Conservation (phyloP, 768 basidiomycete genomes). For the Tylopilus plumbeoviolaceoides region DNA sequence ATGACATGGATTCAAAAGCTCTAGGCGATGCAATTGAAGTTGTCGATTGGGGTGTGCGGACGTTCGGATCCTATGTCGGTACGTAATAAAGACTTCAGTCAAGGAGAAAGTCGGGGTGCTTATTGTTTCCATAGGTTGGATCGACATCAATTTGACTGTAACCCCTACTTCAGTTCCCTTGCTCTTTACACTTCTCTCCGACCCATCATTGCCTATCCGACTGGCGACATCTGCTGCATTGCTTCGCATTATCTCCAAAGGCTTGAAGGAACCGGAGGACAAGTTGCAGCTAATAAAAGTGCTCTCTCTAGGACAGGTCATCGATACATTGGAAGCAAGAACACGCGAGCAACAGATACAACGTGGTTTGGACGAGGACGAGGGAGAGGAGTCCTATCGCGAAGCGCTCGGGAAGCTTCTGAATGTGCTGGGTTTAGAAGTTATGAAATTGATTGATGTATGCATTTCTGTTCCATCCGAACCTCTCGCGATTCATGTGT, state of each 20-base stretch:
- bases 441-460: conserved; percentile 83
- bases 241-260: conserved; percentile 83
- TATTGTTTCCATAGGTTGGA: conserved; percentile 68
- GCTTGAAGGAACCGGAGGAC: conserved; percentile 85
- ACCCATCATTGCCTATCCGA: conserved; percentile 73
- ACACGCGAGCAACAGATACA: conserved; percentile 63
- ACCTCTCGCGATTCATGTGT: conserved; percentile 1
- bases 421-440: conserved; percentile 76
- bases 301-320: conserved; percentile 76
- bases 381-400: conserved; percentile 85
- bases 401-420: conserved; percentile 84
- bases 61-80: conserved; percentile 94
- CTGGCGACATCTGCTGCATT: conserved; percentile 79
- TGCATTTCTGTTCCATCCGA: conserved; percentile 2
- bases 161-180: conserved; percentile 85
- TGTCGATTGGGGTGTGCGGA: conserved; percentile 89
- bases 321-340: conserved; percentile 76
- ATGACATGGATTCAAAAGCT: conserved; percentile 43
- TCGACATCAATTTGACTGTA: conserved; percentile 94
- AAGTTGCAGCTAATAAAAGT: conserved; percentile 89
- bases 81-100: conserved; percentile 33
- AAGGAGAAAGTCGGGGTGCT: neutral
- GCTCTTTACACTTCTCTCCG: conserved; percentile 77
- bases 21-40: conserved; percentile 65
- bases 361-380: conserved; percentile 69